phyloP scores from a whole-genome alignment of 2,329 filamentous ascomycete genomes.

The Colletotrichum orbiculare region DNA sequence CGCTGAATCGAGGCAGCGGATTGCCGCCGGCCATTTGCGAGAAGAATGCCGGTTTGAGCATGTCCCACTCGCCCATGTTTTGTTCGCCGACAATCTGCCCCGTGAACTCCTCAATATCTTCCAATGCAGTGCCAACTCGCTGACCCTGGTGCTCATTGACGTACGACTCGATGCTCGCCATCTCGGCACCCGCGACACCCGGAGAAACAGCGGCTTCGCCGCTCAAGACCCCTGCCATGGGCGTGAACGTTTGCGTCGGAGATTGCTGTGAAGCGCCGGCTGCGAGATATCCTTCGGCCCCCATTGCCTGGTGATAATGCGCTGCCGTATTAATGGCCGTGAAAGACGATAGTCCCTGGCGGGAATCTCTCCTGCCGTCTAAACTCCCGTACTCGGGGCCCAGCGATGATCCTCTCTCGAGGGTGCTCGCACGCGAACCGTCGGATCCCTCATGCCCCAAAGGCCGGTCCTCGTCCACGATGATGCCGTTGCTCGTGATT shows the following conservation, averaged over 20 bases:
- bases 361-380: constrained; percentile 38
- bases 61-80: constrained; percentile 23
- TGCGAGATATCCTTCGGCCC: constrained; percentile 9
- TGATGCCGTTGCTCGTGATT: constrained; percentile 57
- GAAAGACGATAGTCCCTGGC: constrained; percentile 46
- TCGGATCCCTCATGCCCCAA: constrained; percentile 40
- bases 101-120: constrained; percentile 31
- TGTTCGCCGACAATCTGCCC: constrained; percentile 25
- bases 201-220: constrained; percentile 1
- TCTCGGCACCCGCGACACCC: background rate
- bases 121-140: constrained; percentile 21
- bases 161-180: constrained; percentile 25
- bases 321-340: constrained; percentile 51
- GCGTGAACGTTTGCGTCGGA: constrained; percentile 19
- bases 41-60: constrained; percentile 22
- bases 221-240: background rate
- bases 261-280: constrained; percentile 22
- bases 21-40: constrained; percentile 20
- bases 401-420: constrained; percentile 45
- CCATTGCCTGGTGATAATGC: background rate
- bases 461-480: constrained; percentile 47
- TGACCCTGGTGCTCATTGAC: constrained; percentile 31
- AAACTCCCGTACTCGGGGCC: constrained; percentile 39
- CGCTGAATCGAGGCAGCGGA: constrained; percentile 21
- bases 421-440: constrained; percentile 43